Conservation (phyloP, 2,329 filamentous ascomycete species). For the Fusarium clavum region DNA sequence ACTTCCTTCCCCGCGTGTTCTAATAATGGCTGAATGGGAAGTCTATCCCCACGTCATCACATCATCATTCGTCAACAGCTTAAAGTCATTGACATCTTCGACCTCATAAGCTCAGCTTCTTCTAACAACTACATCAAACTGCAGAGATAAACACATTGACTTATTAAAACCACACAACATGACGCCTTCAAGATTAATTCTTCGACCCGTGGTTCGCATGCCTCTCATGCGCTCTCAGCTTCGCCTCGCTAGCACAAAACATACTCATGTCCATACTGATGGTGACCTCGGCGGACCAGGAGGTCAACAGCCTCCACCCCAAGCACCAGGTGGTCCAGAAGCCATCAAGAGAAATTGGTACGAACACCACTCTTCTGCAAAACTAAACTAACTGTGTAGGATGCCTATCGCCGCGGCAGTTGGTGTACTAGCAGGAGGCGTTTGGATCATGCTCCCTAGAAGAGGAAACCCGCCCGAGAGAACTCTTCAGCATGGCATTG, state of each 20-base stretch:
- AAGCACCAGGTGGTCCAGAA: constrained; percentile 47
- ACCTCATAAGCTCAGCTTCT: not conserved
- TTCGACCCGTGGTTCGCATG: constrained; percentile 39
- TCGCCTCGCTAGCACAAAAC: constrained; percentile 13
- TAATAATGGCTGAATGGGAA: not conserved
- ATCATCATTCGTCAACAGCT: constrained; percentile 37
- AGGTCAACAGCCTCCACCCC: constrained; percentile 49
- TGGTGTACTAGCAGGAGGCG: constrained; percentile 42
- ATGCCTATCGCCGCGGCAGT: constrained; percentile 46
- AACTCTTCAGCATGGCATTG: constrained; percentile 26
- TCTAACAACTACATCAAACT: no score
- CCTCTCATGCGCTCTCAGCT: constrained; percentile 27
- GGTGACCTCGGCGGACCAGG: constrained; percentile 49
- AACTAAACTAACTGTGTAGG: constrained; percentile 35
- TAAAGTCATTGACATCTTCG: constrained; percentile 20
- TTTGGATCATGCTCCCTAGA: constrained; percentile 46
- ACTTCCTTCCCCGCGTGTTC: constrained; percentile 6
- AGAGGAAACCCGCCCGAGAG: constrained; percentile 22
- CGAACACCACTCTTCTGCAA: fast-evolving
- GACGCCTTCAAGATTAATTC: constrained; percentile 21
- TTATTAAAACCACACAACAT: constrained; percentile 1
- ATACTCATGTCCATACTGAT: constrained; percentile 8
- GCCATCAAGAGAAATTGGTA: constrained; percentile 51
- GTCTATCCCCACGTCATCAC: constrained; percentile 40
- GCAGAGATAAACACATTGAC: no score